Conservation (phyloP, 1,284 basidiomycete species). For the Mycena sp. region DNA sequence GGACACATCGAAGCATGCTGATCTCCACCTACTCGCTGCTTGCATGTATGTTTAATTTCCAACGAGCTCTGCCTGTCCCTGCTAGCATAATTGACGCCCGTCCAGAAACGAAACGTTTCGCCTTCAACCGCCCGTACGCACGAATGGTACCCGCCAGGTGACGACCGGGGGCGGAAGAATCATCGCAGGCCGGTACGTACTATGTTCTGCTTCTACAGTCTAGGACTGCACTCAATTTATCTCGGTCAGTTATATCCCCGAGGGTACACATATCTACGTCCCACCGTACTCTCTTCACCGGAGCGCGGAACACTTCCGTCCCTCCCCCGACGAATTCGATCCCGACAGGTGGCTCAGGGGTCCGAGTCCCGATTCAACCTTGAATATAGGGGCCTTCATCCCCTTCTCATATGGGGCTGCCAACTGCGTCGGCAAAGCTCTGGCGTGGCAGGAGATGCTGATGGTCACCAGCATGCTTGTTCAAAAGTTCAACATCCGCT, state of each 20-base stretch:
- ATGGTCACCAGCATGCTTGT: conserved; percentile 36
- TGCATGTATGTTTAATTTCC: conserved; percentile 53
- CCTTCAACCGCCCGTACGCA: conserved; percentile 61
- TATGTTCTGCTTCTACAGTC: background rate
- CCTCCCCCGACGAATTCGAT: conserved; percentile 49
- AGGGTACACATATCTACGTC: conserved; percentile 56
- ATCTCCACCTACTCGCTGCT: conserved; percentile 59
- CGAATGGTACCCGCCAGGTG: conserved; percentile 60
- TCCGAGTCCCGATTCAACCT: background rate
- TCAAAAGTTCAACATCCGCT: conserved; percentile 19
- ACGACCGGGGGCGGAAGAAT: conserved; percentile 45
- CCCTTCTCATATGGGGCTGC: conserved; percentile 44
- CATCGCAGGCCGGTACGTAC: conserved; percentile 33
- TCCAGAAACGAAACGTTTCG: conserved; percentile 68
- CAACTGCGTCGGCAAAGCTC: conserved; percentile 41
- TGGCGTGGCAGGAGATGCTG: conserved; percentile 41
- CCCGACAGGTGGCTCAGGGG: conserved; percentile 52
- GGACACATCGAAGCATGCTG: conserved; percentile 44
- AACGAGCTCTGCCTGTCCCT: conserved; percentile 6
- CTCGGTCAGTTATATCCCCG: conserved; percentile 54
- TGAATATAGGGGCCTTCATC: conserved; percentile 39
- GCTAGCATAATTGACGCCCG: conserved; percentile 14
- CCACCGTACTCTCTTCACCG: conserved; percentile 57
- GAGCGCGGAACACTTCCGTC: conserved; percentile 48
- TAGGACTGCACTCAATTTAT: background rate